These are phyloP conservation scores for Globisporangium ultimum DNA, from an alignment of 352 stramenopile species.

Conservation along the genomic window DNA sequence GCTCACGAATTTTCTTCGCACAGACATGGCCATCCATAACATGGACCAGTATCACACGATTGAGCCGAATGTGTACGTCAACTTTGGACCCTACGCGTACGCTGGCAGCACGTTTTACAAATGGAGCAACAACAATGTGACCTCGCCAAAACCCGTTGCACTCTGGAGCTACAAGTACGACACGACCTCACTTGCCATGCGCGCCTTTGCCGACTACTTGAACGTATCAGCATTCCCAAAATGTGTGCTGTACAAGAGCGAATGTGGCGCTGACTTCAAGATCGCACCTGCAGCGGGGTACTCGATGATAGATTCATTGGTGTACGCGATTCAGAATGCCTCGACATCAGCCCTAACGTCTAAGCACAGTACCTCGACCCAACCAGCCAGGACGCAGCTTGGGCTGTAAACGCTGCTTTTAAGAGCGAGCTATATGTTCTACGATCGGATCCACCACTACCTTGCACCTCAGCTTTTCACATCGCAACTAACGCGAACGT, in stretches of 20 bases:
- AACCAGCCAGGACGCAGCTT: no score
- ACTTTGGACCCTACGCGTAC: slow-evolving; percentile 13
- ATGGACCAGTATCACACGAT: no score
- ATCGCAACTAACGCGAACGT: no score
- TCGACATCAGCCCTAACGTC: no score
- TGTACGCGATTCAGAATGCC: no score
- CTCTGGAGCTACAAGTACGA: slow-evolving; percentile 16
- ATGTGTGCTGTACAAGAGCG: slow-evolving; percentile 4
- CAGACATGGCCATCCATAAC: no score
- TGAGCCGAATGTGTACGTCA: slow-evolving; percentile 9
- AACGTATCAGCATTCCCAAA: neutral
- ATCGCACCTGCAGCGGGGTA: neutral
- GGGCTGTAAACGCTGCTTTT: no score
- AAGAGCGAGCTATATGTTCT: no score
- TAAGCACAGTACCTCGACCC: no score
- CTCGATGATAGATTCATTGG: slow-evolving; percentile 3
- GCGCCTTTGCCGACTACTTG: slow-evolving; percentile 8
- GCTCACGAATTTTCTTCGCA: no score
- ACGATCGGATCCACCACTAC: no score
- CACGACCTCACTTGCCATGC: slow-evolving; percentile 11
- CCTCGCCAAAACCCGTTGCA: neutral
- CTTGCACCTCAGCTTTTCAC: no score
- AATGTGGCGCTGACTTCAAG: neutral
- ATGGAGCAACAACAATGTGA: neutral
- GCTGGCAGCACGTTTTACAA: slow-evolving; percentile 1